Base-by-base conservation (phyloP, 139 green algal genomes). In the Monoraphidium neglectum region DNA sequence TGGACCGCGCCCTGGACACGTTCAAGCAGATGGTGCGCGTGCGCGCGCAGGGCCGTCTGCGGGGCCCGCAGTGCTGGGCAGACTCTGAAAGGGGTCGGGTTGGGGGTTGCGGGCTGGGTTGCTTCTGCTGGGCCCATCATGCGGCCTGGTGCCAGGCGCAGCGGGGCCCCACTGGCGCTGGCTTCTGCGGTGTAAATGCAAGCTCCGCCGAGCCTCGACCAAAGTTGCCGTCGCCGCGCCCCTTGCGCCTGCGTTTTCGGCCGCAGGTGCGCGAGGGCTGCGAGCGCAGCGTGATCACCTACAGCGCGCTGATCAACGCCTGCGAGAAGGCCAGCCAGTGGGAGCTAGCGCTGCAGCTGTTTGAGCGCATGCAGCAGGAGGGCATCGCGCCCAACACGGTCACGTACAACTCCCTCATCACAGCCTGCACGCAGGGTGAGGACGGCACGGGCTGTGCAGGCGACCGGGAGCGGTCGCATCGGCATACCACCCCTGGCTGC, bases 371-470 rank as follows among this genome's bases (percentile, higher is more conserved):
- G 79, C 77, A 84, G 24, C 61, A 72, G 26, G 80, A 87, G 49
- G 83, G 77, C 16, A 86, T 86, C 78, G 33, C 72, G 57, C 88
- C 89, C 16, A 87, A 88, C 59, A 83, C 84, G 0, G 88, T 87
- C 68, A 90, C 86, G 23, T 92, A 83, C 72, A 86, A 83, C 53
- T 80, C 81, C 68, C 76, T 93, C 49, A 90, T 92, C 72, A 81
- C 76, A 0, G 87, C 86, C 4, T 92, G 83, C 79, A 76, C 77
- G 77, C 83, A 89, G 74, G 81, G 83, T 79, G 53, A 28, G 74
- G 54, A 38, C 13, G 38, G 68, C 6, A 13, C 13, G 12, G 57
- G 64, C 24, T 28, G 38, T n/a, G 61, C 18, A 18, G 33, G 61
- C 15, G 33, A 18, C 15, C 18, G 49, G 49, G 18, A 18, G 49